phyloP scores from a whole-genome alignment of 129 eudicot genomes.

The Kitagawia praeruptora region DNA sequence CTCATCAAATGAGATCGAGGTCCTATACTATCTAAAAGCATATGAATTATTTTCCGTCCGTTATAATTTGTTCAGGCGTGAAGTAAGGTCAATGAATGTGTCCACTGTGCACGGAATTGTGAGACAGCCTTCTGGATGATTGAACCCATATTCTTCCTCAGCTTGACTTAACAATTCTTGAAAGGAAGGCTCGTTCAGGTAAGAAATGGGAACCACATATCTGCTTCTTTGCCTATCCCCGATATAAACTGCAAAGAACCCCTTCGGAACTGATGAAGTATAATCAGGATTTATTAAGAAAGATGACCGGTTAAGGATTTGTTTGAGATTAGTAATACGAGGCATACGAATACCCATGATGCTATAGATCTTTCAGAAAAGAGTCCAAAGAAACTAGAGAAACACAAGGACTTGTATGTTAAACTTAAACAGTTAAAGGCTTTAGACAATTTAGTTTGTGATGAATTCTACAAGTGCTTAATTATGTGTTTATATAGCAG shows the following conservation, averaged over 20 bases:
- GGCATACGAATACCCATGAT: not conserved
- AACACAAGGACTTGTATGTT: not conserved
- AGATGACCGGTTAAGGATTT: too few relatives aligned
- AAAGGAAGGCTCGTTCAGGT: not conserved
- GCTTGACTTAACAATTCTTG: slow-evolving; percentile 2
- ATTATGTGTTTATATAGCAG: too few relatives aligned
- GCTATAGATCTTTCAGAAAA: not conserved
- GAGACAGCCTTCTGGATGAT: slow-evolving; percentile 3
- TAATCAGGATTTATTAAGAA: not conserved
- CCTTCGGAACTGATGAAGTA: not conserved
- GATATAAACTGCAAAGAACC: not conserved
- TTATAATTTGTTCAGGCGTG: not conserved
- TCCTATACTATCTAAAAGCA: not conserved
- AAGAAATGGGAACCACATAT: not conserved
- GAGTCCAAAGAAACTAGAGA: not conserved
- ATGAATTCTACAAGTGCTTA: not conserved
- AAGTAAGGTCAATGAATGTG: not conserved
- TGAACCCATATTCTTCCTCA: not conserved
- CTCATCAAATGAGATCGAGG: not conserved
- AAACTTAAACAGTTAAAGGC: not conserved
- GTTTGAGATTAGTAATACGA: not conserved
- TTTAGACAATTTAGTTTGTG: not conserved
- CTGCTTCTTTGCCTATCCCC: not conserved
- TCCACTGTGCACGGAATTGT: not conserved
- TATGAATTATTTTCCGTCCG: not conserved